These are phyloP conservation scores for Fistulinella cinereoalba DNA, from an alignment of 1,284 basidiomycete species.

Conservation along the genomic window DNA sequence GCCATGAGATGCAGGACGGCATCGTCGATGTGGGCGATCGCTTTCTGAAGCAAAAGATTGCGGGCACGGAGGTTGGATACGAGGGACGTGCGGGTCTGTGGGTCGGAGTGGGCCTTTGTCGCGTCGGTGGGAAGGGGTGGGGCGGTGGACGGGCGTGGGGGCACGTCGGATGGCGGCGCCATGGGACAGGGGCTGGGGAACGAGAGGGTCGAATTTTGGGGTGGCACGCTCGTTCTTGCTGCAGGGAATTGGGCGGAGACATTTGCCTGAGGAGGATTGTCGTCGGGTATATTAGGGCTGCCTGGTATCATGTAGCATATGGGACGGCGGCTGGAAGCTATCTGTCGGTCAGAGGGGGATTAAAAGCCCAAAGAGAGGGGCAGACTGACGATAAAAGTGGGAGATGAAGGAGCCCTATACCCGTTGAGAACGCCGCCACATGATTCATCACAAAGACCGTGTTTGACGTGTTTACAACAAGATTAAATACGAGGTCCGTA, in stretches of 20 bases:
- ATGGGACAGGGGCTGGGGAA: constrained; percentile 7
- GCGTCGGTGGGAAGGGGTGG: constrained; percentile 21
- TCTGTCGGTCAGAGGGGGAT: no score
- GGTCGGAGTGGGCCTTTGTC: constrained; percentile 12
- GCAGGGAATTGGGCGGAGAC: constrained; percentile 18
- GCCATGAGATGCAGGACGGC: constrained; percentile 32
- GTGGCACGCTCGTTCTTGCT: constrained; percentile 11
- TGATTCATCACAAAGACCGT: no score
- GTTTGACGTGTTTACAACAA: not conserved
- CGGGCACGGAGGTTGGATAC: constrained; percentile 32
- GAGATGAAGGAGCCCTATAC: not conserved
- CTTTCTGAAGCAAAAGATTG: constrained; percentile 34
- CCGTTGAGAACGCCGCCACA: no score
- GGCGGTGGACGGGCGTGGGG: constrained; percentile 32
- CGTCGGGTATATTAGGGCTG: constrained; percentile 11
- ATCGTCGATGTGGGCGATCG: constrained; percentile 33
- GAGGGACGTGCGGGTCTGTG: constrained; percentile 24
- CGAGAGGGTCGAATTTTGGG: constrained; percentile 1
- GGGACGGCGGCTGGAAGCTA: constrained; percentile 4
- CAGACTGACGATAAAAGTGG: constrained; percentile 6
- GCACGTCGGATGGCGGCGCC: constrained; percentile 16
- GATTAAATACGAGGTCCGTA: not conserved
- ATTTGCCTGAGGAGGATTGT: constrained; percentile 18
- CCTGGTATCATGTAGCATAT: constrained; percentile 35
- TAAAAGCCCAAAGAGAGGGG: constrained; percentile 1